phyloP scores from a whole-genome alignment of 805 yeast species.

The Candida caryicola region DNA sequence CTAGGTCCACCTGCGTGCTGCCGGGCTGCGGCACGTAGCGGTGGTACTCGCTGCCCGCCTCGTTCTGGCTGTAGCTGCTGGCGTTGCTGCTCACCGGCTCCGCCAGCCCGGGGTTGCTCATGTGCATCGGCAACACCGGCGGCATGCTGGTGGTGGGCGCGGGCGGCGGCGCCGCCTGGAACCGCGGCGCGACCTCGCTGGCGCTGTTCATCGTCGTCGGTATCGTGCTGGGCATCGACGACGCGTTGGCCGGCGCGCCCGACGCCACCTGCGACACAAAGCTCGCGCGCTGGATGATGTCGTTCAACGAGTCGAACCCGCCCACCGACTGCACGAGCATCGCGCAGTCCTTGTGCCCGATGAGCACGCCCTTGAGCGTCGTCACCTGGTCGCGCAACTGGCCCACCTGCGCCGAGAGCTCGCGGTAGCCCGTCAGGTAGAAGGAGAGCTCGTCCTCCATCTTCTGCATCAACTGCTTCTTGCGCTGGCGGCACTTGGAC shows the following conservation, averaged over 20 bases:
- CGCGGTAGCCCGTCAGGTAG: conserved; percentile 68
- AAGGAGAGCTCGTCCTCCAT: conserved; percentile 77
- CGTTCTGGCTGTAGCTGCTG: conserved; percentile 6
- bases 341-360: conserved; percentile 51
- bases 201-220: conserved; percentile 33
- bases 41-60: conserved; percentile 1
- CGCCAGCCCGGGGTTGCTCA: not conserved
- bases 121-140: conserved; percentile 2
- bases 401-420: conserved; percentile 56
- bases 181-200: not conserved
- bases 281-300: conserved; percentile 36
- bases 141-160: conserved; percentile 4
- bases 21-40: not conserved
- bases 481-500: conserved; percentile 89
- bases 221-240: conserved; percentile 37
- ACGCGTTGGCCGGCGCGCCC: conserved; percentile 18
- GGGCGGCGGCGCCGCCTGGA: conserved; percentile 3
- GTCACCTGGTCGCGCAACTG: conserved; percentile 57
- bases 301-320: conserved; percentile 44
- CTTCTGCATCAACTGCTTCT: conserved; percentile 80
- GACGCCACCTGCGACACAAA: conserved; percentile 27
- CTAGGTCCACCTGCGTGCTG: not conserved
- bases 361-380: conserved; percentile 45
- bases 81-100: conserved; percentile 1
- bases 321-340: conserved; percentile 42